phyloP scores from a whole-genome alignment of 176 grass and related monocot species.

The Cocos nucifera region DNA sequence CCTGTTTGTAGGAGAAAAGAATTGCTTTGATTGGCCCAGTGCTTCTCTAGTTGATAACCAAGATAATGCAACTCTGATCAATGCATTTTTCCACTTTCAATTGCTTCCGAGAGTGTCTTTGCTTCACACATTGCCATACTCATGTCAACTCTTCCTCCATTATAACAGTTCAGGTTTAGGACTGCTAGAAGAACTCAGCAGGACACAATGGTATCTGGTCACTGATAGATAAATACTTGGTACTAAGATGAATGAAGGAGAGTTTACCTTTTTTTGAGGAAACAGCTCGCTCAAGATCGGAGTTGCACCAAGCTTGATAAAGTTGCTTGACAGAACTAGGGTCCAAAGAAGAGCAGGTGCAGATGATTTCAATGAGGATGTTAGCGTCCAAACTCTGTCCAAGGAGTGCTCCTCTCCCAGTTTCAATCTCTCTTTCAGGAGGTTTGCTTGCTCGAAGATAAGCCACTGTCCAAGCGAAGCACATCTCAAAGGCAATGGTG shows the following conservation, averaged over 20 bases:
- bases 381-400: not conserved
- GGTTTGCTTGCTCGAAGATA: conserved; percentile 15
- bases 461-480: conserved; percentile 7
- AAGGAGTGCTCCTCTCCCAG: conserved; percentile 17
- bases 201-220: not conserved
- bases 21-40: conserved; percentile 17
- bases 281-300: conserved; percentile 13
- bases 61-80: conserved; percentile 20
- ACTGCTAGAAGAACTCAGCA: conserved; percentile 26
- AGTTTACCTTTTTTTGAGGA: conserved; percentile 6
- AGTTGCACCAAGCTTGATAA: conserved; percentile 10
- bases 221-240: too few relatives aligned
- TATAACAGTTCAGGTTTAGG: conserved; percentile 20
- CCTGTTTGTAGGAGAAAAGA: conserved; percentile 25
- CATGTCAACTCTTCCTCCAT: conserved; percentile 16
- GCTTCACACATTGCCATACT: conserved; percentile 34
- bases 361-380: conserved; percentile 18
- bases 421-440: conserved; percentile 11
- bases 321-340: conserved; percentile 3
- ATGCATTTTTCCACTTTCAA: conserved; percentile 27
- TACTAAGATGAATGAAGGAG: too few relatives aligned
- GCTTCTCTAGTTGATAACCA: conserved; percentile 23
- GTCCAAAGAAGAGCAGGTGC: conserved; percentile 10
- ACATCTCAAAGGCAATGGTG: not conserved
- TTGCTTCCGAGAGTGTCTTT: conserved; percentile 33